Percentiles rank a stretch among this genome's conserved stretches.
Evolutionary conservation across 2,329 filamentous ascomycete genomes (phyloP).

Genomic region (Blastomyces silverae): DNA sequence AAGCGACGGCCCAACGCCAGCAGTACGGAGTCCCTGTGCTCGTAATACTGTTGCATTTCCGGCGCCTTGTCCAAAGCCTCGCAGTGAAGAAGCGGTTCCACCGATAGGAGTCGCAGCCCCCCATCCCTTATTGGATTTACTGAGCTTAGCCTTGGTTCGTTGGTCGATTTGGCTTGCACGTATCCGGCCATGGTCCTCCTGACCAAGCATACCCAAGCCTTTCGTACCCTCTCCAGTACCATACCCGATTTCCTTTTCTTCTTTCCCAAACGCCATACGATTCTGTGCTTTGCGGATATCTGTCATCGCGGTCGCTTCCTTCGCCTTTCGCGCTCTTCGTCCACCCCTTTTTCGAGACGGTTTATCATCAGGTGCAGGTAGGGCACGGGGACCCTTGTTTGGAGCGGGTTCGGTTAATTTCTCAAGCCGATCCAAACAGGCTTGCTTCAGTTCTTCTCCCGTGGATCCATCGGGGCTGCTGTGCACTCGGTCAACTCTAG

Average conservation of each 20-base stretch:
- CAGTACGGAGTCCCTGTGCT: constrained; percentile 69
- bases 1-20: constrained; percentile 69
- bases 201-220: constrained; percentile 92
- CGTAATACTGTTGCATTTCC: constrained; percentile 63
- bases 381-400: constrained; percentile 77
- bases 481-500: constrained; percentile 80
- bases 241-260: constrained; percentile 89
- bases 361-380: constrained; percentile 93
- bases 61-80: constrained; percentile 63
- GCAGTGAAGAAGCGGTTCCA: constrained; percentile 68
- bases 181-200: constrained; percentile 79
- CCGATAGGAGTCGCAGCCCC: constrained; percentile 57
- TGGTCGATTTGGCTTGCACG: constrained; percentile 85
- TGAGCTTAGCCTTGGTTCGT: constrained; percentile 84
- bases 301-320: constrained; percentile 95
- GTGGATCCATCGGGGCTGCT: constrained; percentile 72
- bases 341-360: constrained; percentile 88
- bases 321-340: constrained; percentile 81
- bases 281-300: constrained; percentile 95
- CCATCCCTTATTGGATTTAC: constrained; percentile 95
- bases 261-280: constrained; percentile 88
- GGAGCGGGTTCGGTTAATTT: constrained; percentile 88
- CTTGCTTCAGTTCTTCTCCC: constrained; percentile 72
- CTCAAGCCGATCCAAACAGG: constrained; percentile 78
- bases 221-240: constrained; percentile 76